These are phyloP conservation scores for Ceratobasidium sp. DNA, from an alignment of 1,284 basidiomycete species.

Conservation along the genomic window DNA sequence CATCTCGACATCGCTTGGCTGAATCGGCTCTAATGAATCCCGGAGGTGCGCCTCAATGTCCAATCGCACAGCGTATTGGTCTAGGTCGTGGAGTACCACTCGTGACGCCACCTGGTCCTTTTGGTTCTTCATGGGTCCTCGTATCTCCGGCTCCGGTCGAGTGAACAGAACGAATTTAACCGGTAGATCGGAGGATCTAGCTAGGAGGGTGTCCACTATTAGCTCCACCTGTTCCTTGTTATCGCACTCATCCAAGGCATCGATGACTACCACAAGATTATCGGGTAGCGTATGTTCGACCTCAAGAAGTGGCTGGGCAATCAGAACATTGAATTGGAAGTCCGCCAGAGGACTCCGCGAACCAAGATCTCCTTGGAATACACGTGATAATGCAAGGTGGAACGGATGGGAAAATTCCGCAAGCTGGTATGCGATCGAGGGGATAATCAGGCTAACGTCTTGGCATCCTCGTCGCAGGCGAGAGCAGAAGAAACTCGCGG, in stretches of 20 bases:
- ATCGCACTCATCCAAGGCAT: conserved; percentile 12
- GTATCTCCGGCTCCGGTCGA: conserved; percentile 2
- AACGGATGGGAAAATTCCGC: background rate
- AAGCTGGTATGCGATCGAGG: conserved; percentile 11
- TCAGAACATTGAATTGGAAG: background rate
- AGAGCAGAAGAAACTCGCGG: conserved; percentile 19
- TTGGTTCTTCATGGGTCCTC: background rate
- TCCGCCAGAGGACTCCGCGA: background rate
- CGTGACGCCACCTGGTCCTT: background rate
- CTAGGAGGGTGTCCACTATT: background rate
- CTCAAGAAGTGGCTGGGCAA: background rate
- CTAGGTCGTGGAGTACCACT: background rate
- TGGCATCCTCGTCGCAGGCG: background rate
- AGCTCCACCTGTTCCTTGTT: background rate
- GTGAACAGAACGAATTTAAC: background rate
- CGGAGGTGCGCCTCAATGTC: background rate
- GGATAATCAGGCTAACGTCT: background rate
- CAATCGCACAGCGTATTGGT: background rate
- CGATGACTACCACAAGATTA: conserved; percentile 1
- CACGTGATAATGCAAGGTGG: background rate
- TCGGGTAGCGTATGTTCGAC: background rate
- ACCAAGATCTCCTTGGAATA: background rate
- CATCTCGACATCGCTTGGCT: too few species aligned
- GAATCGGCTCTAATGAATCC: background rate
- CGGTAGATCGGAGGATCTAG: background rate